Base-by-base conservation (phyloP, 306 rosid species). In the Lupinus albus region DNA sequence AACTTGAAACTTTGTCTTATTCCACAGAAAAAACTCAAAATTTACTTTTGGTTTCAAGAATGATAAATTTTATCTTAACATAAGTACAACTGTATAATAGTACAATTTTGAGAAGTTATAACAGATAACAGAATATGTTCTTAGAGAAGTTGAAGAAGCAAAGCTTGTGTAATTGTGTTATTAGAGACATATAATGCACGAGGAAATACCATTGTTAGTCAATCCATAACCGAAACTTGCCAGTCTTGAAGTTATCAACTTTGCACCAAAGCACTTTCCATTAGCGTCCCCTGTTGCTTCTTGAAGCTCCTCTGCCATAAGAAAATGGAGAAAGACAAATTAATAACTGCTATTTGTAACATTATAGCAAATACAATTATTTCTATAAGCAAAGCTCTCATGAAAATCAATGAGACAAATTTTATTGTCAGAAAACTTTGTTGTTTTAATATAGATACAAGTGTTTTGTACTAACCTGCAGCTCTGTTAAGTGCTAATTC, bases 251-350 rank as follows among this genome's bases (percentile, higher is more conserved):
- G 71, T 78, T 20, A 71, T 0, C 25, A 74, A 11, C 76, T 70
- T 78, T 28, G 86, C 91, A 64, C 20, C 55, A 7, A 13, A 0
- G 80, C 95, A 88, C 75, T 85, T 88, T 6, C 83, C 87, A 14
- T 48, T 74, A 54, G 62, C 84, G 68, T 80, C 83, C 1, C 25
- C 49, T 0, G 16, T 44, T 33, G 80, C 77, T 80, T 88, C 95
- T 71, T 78, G 87, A 16, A 42, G 15, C 64, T 88, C 95, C 87
- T 88, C 91, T 85, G 2, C 61, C 11, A 11, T 1, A 8, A 20
- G n/a, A 25, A 44, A 33, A 0, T 28, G 7, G n/a, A 47, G 15
- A 56, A 56, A 56, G 18, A 28, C 21, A 17, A 17, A 51, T 18
- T 17, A 17, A 25, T 25, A 25, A 25, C 30, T 25, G 30, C 4